Percentiles rank a stretch among this genome's conserved stretches.
Evolutionary conservation across 768 basidiomycete species (phyloP).

Genomic region (Terana coerulea): DNA sequence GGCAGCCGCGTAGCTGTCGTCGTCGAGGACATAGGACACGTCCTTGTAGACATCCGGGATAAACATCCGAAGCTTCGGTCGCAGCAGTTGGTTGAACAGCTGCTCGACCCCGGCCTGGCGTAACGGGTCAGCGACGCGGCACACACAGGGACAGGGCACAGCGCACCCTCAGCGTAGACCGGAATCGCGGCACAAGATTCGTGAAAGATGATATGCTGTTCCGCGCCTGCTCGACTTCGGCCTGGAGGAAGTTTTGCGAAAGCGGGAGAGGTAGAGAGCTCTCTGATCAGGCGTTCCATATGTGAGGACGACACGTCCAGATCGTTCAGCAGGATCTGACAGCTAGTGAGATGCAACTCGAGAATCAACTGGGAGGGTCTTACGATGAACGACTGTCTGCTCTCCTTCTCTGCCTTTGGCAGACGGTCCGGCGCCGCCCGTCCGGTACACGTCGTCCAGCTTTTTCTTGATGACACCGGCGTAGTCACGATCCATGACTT

Average conservation of each 20-base stretch:
- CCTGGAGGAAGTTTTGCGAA: constrained; percentile 68
- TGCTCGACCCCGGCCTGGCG: constrained; percentile 82
- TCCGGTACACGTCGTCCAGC: constrained; percentile 84
- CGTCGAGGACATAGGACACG: constrained; percentile 83
- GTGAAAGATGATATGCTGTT: constrained; percentile 47
- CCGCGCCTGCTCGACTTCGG: constrained; percentile 50
- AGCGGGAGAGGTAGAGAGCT: constrained; percentile 49
- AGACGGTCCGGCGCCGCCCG: constrained; percentile 38
- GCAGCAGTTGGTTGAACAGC: constrained; percentile 90
- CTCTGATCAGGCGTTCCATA: constrained; percentile 75
- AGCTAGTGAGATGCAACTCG: neutral
- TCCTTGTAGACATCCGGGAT: constrained; percentile 89
- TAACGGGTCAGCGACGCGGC: constrained; percentile 6
- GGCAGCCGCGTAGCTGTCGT: constrained; percentile 77
- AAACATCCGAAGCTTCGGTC: constrained; percentile 81
- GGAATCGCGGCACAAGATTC: constrained; percentile 58
- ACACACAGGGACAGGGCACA: neutral
- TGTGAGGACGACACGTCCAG: constrained; percentile 90
- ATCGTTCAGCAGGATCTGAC: constrained; percentile 86
- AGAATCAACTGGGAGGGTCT: constrained; percentile 30
- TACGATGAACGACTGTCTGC: constrained; percentile 77
- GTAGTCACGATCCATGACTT: constrained; percentile 81
- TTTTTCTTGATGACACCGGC: constrained; percentile 76
- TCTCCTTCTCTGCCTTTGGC: constrained; percentile 71
- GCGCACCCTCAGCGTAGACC: constrained; percentile 67